These are phyloP conservation scores for Aspergillus caelatus DNA, from an alignment of 2,329 filamentous ascomycete species.

Conservation along the genomic window DNA sequence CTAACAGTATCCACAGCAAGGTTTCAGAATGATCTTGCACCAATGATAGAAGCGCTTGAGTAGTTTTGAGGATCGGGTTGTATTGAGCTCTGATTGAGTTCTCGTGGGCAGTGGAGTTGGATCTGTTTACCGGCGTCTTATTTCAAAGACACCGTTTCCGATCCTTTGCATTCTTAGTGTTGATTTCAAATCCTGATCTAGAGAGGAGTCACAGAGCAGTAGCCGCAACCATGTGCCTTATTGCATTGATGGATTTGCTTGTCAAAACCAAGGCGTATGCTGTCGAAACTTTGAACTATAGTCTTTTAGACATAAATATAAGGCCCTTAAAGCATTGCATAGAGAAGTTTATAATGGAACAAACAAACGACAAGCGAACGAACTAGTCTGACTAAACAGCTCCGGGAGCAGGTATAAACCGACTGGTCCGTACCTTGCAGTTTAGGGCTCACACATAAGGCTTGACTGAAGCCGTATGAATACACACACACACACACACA, in stretches of 20 bases:
- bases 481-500: too few species aligned
- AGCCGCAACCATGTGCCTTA: background rate
- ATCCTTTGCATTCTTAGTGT: too few species aligned
- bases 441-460: too few species aligned
- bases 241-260: background rate
- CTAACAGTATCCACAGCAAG: background rate
- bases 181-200: accelerated
- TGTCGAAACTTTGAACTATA: background rate
- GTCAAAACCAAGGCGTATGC: too few species aligned
- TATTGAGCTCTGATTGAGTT: background rate
- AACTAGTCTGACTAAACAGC: conserved; percentile 51
- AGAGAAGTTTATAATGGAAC: background rate
- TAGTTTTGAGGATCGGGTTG: too few species aligned
- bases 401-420: conserved; percentile 25
- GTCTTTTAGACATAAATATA: background rate
- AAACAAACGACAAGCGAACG: background rate
- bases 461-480: too few species aligned
- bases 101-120: background rate
- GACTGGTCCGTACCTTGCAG: too few species aligned
- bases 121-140: background rate
- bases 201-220: background rate
- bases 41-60: background rate
- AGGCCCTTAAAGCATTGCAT: background rate
- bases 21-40: background rate
- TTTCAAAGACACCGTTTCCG: background rate